phyloP scores from a whole-genome alignment of 2,329 filamentous ascomycete genomes.

The Ustilaginoidea virens region DNA sequence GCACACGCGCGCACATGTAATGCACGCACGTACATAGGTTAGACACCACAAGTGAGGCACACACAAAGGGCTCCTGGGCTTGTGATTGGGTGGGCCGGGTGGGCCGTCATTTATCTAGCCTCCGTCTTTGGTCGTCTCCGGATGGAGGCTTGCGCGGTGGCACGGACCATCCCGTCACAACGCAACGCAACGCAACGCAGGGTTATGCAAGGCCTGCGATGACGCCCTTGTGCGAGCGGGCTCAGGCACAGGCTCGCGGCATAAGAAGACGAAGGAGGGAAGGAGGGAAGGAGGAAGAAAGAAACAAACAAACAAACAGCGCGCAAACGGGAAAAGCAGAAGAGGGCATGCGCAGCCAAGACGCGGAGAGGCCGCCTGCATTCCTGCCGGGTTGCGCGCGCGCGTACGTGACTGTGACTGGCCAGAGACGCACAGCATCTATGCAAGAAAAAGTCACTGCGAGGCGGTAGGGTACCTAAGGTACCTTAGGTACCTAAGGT shows the following conservation, averaged over 20 bases:
- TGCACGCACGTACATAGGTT: too few species aligned
- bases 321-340: too few species aligned
- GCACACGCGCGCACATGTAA: background rate
- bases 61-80: too few species aligned
- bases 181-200: slow-evolving; percentile 19
- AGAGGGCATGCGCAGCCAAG: background rate
- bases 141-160: slow-evolving; percentile 9
- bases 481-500: too few species aligned
- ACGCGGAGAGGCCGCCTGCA: slow-evolving; percentile 7
- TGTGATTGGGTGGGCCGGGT: too few species aligned
- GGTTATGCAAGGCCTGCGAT: slow-evolving; percentile 21
- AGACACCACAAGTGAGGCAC: too few species aligned
- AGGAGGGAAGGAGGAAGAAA: background rate
- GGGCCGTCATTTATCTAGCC: too few species aligned
- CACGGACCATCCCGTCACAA: slow-evolving; percentile 14
- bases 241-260: slow-evolving; percentile 5
- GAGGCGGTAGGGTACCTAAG: too few species aligned
- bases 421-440: slow-evolving; percentile 2
- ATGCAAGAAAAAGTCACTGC: too few species aligned
- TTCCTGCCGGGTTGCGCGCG: slow-evolving; percentile 4
- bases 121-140: too few species aligned
- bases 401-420: too few species aligned
- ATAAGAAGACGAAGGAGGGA: slow-evolving; percentile 2
- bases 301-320: background rate
- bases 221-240: slow-evolving; percentile 14